Evolutionary conservation across 768 basidiomycete genomes (phyloP), one percentile per base, ranked within the genome.

Genomic region (Agrocybe praecox): DNA sequence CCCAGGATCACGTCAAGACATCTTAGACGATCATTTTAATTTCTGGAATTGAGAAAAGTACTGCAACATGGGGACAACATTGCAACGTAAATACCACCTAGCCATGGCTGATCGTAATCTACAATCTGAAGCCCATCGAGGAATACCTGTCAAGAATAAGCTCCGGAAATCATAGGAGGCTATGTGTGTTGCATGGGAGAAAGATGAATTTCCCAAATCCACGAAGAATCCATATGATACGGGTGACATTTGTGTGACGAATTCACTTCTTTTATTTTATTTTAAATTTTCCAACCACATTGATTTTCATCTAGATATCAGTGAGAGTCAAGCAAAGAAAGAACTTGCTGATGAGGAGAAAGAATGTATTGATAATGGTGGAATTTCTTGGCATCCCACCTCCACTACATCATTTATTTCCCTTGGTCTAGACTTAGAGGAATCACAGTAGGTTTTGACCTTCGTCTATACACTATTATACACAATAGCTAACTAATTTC

Each of bases 141-240:
- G 51, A 2, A 19, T 52, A 18, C 22, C 40, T 4, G 51, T 52
- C 1, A 22, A 44, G 8, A 18, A 14, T 1, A 9, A 29, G 9
- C 5, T 9, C 4, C 26, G 9, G 9, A 4, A 29, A 29, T 29
- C 26, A 29, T 52, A 40, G 51, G 51, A 52, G 18, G 24, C 19
- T 12, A 43, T 52, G 34, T 55, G 56, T 22, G 34, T 42, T 21
- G 46, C 18, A 21, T 57, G 56, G 56, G 56, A 57, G 11, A 12
- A 19, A 2, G 56, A 52, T 6, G 34, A 1, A 11, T 57, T 42
- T 29, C 56, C 51, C 1, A 57, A 48, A 44, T 52, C 12, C 5
- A 29, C 22, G 6, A 40, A 48, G 8, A 57, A 52, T n/a, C 56
- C 51, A 1, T 57, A 57, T 26, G 23, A 57, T 22, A 6, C 26